These are phyloP conservation scores for Russula griseocarnosa DNA, from an alignment of 768 basidiomycete genomes.

Conservation along the genomic window DNA sequence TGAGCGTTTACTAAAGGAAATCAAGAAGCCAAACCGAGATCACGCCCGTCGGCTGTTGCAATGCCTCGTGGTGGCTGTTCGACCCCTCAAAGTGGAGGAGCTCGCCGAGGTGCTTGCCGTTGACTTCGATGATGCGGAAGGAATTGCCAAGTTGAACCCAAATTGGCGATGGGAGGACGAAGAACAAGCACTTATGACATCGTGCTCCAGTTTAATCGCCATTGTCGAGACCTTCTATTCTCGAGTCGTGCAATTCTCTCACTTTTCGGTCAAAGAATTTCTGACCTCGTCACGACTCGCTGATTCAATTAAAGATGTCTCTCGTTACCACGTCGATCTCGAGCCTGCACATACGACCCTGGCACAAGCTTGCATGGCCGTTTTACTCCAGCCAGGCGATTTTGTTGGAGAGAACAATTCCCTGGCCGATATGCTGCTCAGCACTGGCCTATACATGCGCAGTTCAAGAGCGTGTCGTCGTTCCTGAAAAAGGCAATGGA, in stretches of 20 bases:
- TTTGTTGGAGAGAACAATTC: not conserved
- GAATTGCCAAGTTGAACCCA: not conserved
- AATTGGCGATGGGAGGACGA: not conserved
- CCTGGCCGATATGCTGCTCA: not conserved
- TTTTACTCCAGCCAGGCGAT: not conserved
- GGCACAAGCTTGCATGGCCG: not conserved
- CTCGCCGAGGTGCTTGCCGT: constrained; percentile 6
- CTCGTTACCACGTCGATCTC: not conserved
- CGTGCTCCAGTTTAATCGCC: not conserved
- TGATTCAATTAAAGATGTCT: not conserved
- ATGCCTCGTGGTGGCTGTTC: constrained; percentile 7
- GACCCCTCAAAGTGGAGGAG: constrained; percentile 1
- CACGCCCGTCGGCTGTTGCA: constrained; percentile 6
- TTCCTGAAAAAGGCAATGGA: not conserved
- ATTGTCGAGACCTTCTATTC: not conserved
- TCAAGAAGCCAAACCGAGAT: not conserved
- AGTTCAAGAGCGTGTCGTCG: not conserved
- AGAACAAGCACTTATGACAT: not conserved
- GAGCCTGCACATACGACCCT: not conserved
- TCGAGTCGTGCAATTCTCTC: constrained; percentile 5
- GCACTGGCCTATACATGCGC: not conserved
- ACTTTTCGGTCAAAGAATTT: constrained; percentile 10
- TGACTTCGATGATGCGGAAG: not conserved
- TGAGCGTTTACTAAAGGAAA: constrained; percentile 3
- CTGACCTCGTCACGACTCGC: constrained; percentile 3